These are phyloP conservation scores for Oidiodendron maius DNA, from an alignment of 495 filamentous ascomycete genomes.

Conservation along the genomic window DNA sequence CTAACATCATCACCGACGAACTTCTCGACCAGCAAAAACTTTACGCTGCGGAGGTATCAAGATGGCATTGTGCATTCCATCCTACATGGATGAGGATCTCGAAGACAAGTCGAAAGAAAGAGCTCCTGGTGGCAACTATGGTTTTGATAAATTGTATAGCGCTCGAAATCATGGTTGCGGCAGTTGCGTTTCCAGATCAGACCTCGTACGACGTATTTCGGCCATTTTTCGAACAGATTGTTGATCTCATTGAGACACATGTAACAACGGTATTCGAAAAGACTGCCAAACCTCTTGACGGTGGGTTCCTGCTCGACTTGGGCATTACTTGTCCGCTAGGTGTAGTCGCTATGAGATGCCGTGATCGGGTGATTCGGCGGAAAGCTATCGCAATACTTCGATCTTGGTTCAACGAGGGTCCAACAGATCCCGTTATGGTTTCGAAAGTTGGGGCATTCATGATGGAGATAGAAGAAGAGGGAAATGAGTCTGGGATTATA, in stretches of 20 bases:
- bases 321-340: background rate
- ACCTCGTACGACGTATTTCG: background rate
- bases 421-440: background rate
- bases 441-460: background rate
- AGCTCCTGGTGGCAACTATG: background rate
- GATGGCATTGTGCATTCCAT: background rate
- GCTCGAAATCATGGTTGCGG: conserved; percentile 1
- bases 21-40: background rate
- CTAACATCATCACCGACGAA: background rate
- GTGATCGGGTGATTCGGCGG: background rate
- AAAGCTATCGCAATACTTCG: background rate
- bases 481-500: background rate
- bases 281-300: background rate
- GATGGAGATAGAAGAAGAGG: conserved; percentile 1
- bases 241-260: background rate
- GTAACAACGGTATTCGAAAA: background rate
- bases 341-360: background rate
- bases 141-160: background rate
- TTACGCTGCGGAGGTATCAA: background rate
- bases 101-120: too few species aligned
- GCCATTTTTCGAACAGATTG: background rate
- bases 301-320: background rate
- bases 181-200: background rate
- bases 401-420: background rate
- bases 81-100: too few species aligned